phyloP scores from a whole-genome alignment of 768 basidiomycete species.

The Suillus paluster region DNA sequence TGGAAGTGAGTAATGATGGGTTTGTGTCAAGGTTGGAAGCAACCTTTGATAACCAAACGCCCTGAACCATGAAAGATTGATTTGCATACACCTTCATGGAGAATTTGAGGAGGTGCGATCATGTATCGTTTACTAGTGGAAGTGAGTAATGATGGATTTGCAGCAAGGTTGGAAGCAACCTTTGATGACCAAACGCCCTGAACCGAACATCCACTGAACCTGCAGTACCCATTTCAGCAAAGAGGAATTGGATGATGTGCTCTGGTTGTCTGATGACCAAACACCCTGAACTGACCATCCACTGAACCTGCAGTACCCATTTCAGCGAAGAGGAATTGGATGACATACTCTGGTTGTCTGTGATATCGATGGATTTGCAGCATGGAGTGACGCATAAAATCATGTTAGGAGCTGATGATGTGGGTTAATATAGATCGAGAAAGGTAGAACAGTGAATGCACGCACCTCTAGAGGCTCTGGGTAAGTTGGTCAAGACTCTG shows the following conservation, averaged over 20 bases:
- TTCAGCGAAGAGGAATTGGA: slow-evolving; percentile 95
- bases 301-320: slow-evolving; percentile 98
- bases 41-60: no score
- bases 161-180: slow-evolving; percentile 99
- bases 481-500: no score
- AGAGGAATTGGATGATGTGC: slow-evolving; percentile 96
- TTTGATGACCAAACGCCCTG: slow-evolving; percentile 92
- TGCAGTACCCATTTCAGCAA: slow-evolving; percentile 97
- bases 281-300: slow-evolving; percentile 86
- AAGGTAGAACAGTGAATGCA: neutral
- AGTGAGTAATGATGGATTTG: no score
- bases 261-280: slow-evolving; percentile 95
- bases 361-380: slow-evolving; percentile 94
- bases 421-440: neutral
- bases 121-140: no score
- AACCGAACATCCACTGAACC: slow-evolving; percentile 94
- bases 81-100: no score
- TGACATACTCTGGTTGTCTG: slow-evolving; percentile 97
- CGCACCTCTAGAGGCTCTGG: no score
- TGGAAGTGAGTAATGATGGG: no score
- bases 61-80: no score
- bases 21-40: no score
- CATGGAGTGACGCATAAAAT: slow-evolving; percentile 90
- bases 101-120: no score
- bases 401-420: slow-evolving; percentile 79